Base-by-base conservation (phyloP, 768 basidiomycete species). In the Amanita molliuscula region DNA sequence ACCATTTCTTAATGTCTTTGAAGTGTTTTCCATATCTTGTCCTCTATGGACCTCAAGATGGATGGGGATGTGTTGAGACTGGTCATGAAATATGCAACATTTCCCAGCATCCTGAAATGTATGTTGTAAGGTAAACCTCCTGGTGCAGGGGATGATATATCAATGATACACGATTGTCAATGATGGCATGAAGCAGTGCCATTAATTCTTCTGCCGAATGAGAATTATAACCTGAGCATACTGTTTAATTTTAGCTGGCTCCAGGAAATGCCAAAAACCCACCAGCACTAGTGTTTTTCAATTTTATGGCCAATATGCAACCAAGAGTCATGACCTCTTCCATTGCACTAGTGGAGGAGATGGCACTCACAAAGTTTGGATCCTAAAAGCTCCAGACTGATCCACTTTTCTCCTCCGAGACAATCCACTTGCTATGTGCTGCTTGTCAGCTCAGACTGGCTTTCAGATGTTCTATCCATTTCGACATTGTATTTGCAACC, bases 11-110 rank as follows among this genome's bases (percentile, higher is more conserved):
- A 46, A 33, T 3, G 5, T 46, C 44, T 34, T 11, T 21, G 9
- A 20, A 69, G 45, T 15, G 66, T 62, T 11, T 56, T 56, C 75
- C 75, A 78, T 43, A 90, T 78, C 55, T 72, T 76, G 48, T 79
- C 71, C 59, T 90, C 83, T 6, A 88, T 57, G n/a, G 73, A 69
- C 51, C 79, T 76, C 31, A 85, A 71, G 13, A 75, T 73, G 15
- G 63, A 57, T 2, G 70, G 51, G 1, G 66, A 63, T 0, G 87
- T 91, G 60, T 91, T 92, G 36, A 94, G 71, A 64, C 88, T 91
- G 5, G 81, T 82, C 77, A 95, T 94, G 61, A 93, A 88, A 63
- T 95, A 95, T 15, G 84, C 85, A 8, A 92, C 82, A 59, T 93
- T 81, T 0, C 95, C 95, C 33, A 98, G 67, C 0, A 95, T 93